These are phyloP conservation scores for Neurospora sp. DNA, from an alignment of 495 filamentous ascomycete species.

Conservation along the genomic window DNA sequence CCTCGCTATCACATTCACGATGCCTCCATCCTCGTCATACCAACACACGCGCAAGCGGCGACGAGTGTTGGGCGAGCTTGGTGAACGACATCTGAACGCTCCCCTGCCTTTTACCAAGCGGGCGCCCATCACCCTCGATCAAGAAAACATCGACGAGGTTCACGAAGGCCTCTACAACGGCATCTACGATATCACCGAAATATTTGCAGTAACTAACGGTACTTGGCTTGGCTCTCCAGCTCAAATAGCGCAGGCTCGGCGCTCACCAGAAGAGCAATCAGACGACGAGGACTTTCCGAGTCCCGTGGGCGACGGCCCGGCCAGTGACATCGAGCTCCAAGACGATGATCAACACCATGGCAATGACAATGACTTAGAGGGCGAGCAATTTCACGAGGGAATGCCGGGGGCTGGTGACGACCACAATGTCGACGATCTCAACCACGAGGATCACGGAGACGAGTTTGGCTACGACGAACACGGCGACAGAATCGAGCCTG, in stretches of 20 bases:
- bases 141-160: constrained; percentile 16
- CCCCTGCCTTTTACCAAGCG: constrained; percentile 6
- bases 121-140: constrained; percentile 13
- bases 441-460: constrained; percentile 18
- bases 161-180: constrained; percentile 9
- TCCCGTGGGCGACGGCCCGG: background rate
- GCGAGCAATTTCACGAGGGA: background rate
- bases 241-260: background rate
- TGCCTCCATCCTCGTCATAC: background rate
- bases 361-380: background rate
- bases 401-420: constrained; percentile 1
- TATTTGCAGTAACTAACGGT: constrained; percentile 15
- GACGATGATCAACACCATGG: background rate
- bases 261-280: background rate
- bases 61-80: constrained; percentile 11
- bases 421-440: constrained; percentile 11
- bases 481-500: constrained; percentile 3
- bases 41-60: background rate
- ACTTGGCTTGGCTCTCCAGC: background rate
- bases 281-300: constrained; percentile 10
- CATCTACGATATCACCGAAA: constrained; percentile 13
- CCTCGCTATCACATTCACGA: background rate
- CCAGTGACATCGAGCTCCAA: background rate
- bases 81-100: constrained; percentile 10
- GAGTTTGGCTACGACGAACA: constrained; percentile 4